Evolutionary conservation across 1,139 yeast genomes (phyloP).

Genomic region (Geotrichum reessii): DNA sequence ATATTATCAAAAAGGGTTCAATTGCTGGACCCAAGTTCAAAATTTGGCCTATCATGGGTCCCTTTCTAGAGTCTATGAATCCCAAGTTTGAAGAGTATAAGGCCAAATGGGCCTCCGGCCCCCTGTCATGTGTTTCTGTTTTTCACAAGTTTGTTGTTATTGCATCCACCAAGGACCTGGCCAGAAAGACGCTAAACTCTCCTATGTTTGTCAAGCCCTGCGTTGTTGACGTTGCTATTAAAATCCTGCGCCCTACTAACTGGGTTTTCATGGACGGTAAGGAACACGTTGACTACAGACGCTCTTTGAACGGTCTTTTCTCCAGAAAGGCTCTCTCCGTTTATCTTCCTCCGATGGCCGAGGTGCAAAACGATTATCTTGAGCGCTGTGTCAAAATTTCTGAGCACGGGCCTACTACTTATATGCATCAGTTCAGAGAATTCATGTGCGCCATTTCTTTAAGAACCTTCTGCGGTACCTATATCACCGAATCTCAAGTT

Average conservation of each 20-base stretch:
- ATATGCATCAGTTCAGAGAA: constrained; percentile 92
- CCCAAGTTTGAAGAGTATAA: constrained; percentile 92
- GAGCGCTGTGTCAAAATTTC: constrained; percentile 56
- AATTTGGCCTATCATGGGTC: constrained; percentile 93
- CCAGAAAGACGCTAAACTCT: constrained; percentile 80
- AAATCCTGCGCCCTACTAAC: constrained; percentile 86
- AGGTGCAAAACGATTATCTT: constrained; percentile 73
- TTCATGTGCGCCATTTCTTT: constrained; percentile 89
- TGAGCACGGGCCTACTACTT: constrained; percentile 56
- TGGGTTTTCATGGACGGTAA: constrained; percentile 98
- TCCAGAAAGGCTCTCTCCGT: constrained; percentile 74
- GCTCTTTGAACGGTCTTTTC: constrained; percentile 82
- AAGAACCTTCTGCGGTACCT: constrained; percentile 92
- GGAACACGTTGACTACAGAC: constrained; percentile 88
- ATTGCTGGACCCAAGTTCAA: constrained; percentile 87
- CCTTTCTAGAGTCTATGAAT: constrained; percentile 89
- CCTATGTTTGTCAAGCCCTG: constrained; percentile 92
- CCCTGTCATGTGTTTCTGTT: constrained; percentile 89
- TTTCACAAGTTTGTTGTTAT: constrained; percentile 97
- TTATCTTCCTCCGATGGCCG: constrained; percentile 80
- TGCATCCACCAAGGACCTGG: constrained; percentile 84
- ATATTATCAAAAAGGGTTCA: constrained; percentile 71
- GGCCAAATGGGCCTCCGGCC: constrained; percentile 93
- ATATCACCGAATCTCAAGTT: constrained; percentile 86
- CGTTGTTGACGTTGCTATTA: constrained; percentile 93